Evolutionary conservation across 306 rosid species (phyloP), one percentile per base, ranked within the genome.

Genomic region (Sicyos baderoa): DNA sequence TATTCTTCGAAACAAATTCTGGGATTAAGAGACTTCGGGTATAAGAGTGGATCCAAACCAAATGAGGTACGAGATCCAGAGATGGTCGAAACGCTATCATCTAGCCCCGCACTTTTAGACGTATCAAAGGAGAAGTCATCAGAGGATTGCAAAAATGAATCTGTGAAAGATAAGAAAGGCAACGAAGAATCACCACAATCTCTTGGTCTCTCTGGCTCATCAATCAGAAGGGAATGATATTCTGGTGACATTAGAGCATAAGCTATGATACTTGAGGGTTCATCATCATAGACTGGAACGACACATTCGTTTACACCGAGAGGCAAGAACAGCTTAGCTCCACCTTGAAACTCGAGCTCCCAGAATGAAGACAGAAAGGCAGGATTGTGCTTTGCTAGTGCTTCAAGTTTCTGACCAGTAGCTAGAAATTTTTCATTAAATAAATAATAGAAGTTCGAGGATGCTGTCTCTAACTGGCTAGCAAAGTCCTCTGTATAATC

Each of bases 221-320:
- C 63, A 5, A 56, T 72, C 64, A 83, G 56, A 76, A 85, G 95
- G 58, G 11, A 18, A 23, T 77, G 86, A 78, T 94, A 90, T 61
- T 85, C 85, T n/a, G 85, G 81, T 22, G 95, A 85, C 35, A 70
- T 78, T 68, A 94, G 78, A 61, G 97, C 95, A 78, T 86, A 85
- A 48, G 97, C 79, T 81, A 94, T 94, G 61, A 90, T 76, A 77
- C 97, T 94, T n/a, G 97, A 79, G 71, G 97, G 97, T 68, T 94
- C 97, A 60, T 94, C 97, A 59, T 94, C 96, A 74, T 86, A 94
- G 61, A 94, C 88, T 6, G 99, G 95, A 79, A 90, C 79, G 59
- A 90, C 84, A 58, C 86, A 82, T 71, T 90, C 97, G 77, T 84
- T 86, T 42, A 86, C 73, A 70, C 99, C 95, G 53, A 86, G 80